Evolutionary conservation across 192 early-diverging fungal genomes (phyloP).

Genomic region (Coemansia sp.): DNA sequence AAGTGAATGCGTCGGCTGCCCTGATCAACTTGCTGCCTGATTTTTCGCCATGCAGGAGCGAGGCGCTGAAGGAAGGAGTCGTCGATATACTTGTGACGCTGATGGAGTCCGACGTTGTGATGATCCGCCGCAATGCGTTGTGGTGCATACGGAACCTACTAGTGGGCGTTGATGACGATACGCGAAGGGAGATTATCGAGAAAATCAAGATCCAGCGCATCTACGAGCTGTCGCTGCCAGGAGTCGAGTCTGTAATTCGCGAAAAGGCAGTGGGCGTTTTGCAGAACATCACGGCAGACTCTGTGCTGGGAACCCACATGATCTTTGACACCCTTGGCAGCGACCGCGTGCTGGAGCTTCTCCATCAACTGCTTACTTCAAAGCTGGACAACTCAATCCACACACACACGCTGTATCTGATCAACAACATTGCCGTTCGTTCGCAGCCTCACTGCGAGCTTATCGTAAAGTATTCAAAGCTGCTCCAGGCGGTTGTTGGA

Average conservation of each 20-base stretch:
- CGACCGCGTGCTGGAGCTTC: conserved; percentile 19
- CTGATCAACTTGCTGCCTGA: conserved; percentile 47
- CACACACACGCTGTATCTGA: conserved; percentile 44
- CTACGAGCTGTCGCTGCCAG: conserved; percentile 14
- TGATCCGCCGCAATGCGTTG: conserved; percentile 43
- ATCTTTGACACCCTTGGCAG: conserved; percentile 29
- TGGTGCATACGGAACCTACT: conserved; percentile 50
- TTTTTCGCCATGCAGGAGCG: conserved; percentile 41
- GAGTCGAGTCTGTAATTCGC: conserved; percentile 22
- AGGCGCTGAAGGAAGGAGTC: conserved; percentile 43
- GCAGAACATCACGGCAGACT: conserved; percentile 41
- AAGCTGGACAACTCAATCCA: conserved; percentile 15
- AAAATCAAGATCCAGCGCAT: conserved; percentile 30
- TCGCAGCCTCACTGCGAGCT: conserved; percentile 20
- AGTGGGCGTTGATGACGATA: conserved; percentile 35
- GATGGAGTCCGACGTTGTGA: conserved; percentile 12
- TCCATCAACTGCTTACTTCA: conserved; percentile 16
- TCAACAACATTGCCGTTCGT: conserved; percentile 43
- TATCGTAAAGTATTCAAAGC: conserved; percentile 19
- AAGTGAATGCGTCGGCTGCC: conserved; percentile 41
- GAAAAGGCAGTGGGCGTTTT: conserved; percentile 43
- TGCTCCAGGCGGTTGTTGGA: conserved; percentile 27
- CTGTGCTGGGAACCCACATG: conserved; percentile 19
- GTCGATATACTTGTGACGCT: conserved; percentile 29
- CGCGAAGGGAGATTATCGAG: conserved; percentile 23